Percentiles rank a stretch among this genome's conserved stretches.
These are phyloP conservation scores for Cystoisospora suis DNA, from an alignment of 169 alveolate genomes.

Conservation along the genomic window DNA sequence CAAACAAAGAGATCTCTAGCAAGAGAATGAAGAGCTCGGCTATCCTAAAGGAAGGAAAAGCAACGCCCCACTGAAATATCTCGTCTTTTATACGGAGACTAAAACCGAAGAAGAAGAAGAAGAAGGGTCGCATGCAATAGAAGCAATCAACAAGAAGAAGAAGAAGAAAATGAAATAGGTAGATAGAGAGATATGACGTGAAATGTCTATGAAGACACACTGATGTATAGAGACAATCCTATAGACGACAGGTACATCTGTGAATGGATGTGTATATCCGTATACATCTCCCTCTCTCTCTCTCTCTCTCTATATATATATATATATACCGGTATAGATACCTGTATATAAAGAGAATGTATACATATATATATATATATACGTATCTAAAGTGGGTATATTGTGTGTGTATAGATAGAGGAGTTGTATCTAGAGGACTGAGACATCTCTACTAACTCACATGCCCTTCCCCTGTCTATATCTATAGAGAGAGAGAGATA, in stretches of 20 bases:
- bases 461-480: background rate
- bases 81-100: too few relatives aligned
- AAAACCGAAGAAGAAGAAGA: too few relatives aligned
- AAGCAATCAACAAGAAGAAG: too few relatives aligned
- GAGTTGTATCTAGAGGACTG: background rate
- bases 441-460: background rate
- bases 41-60: too few relatives aligned
- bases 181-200: background rate
- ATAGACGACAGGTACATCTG: background rate
- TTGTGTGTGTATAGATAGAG: background rate
- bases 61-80: too few relatives aligned
- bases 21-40: too few relatives aligned
- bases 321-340: background rate
- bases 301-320: too few relatives aligned
- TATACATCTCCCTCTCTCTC: too few relatives aligned
- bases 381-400: background rate
- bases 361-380: background rate
- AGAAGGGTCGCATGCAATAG: too few relatives aligned
- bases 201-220: background rate
- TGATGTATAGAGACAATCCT: background rate
- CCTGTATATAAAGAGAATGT: background rate
- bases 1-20: too few relatives aligned
- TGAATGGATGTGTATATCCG: too few relatives aligned
- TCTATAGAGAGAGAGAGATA: background rate
- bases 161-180: too few relatives aligned